Evolutionary conservation across 192 early-diverging fungal species (phyloP).

Genomic region (Rhizoclosmatium globosum): DNA sequence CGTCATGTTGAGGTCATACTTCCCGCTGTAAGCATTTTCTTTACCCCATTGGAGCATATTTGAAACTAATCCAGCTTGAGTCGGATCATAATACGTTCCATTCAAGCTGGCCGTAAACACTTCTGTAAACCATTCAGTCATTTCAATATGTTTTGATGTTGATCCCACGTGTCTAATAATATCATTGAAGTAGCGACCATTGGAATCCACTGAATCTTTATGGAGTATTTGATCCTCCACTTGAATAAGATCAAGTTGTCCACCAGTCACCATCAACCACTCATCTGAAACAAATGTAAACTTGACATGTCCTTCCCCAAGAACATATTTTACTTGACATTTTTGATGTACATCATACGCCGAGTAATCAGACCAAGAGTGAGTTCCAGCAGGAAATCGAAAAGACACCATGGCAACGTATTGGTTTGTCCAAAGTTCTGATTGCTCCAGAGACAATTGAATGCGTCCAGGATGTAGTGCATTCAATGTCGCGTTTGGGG

Average conservation of each 20-base stretch:
- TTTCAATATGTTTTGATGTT: slow-evolving; percentile 7
- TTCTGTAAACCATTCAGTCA: slow-evolving; percentile 18
- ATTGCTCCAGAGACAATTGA: background rate
- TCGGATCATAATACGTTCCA: slow-evolving; percentile 1
- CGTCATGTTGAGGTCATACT: slow-evolving; percentile 8
- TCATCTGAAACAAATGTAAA: slow-evolving; percentile 31
- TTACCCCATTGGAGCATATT: slow-evolving; percentile 21
- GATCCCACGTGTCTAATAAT: background rate
- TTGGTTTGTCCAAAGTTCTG: slow-evolving; percentile 12
- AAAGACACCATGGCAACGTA: background rate
- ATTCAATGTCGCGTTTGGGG: background rate
- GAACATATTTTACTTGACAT: background rate
- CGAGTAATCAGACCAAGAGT: background rate
- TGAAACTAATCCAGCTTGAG: slow-evolving; percentile 1
- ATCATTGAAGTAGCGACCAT: slow-evolving; percentile 14
- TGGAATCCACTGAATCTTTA: background rate
- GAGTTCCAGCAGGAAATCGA: background rate
- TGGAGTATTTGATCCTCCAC: background rate
- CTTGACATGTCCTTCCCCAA: slow-evolving; percentile 9
- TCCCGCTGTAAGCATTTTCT: background rate
- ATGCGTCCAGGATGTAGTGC: background rate
- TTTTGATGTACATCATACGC: slow-evolving; percentile 8
- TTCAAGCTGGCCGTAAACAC: background rate
- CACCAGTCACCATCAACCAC: slow-evolving; percentile 37
- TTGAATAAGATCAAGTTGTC: slow-evolving; percentile 15